Evolutionary conservation across 1,284 basidiomycete species (phyloP), one percentile per base, ranked within the genome.

Genomic region (Flammula alnicola): DNA sequence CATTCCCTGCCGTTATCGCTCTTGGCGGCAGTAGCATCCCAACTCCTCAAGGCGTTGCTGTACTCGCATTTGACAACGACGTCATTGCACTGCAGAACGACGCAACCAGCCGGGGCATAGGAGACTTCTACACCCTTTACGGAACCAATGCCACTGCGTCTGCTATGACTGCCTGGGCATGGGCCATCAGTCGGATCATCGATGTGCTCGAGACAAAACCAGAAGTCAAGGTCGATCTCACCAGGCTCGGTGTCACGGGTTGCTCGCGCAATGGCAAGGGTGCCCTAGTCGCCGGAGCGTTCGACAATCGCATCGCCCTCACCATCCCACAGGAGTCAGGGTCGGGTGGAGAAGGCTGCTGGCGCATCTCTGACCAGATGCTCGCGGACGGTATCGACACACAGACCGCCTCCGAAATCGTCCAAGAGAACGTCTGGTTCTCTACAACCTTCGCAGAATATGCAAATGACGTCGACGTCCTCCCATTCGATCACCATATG

Each of bases 351-450:
- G 73, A 74, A 37, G 76, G 75, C 10, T 79, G 75, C 66, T 82
- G 80, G 80, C 74, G 80, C 35, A 68, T 83, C 51, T 80, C 78
- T 32, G 72, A 77, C 54, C 71, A 55, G 48, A 72, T 77, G 69
- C 61, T 66, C 25, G 46, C 57, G 44, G 52, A 57, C 35, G 74
- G 75, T 1, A 66, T 68, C 30, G 59, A 59, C 40, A 75, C 76
- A 8, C 78, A 81, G 63, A 77, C 76, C 5, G 77, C 79, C 4
- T 71, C 72, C n/a, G 75, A 81, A 61, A 81, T 81, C 58, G 74
- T 81, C 35, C 64, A 65, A 16, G 80, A 83, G 68, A 81, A 81
- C 63, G 78, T 79, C n/a, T 81, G 79, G 79, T 79, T 81, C 71
- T 77, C 75, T 22, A 56, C 66, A 11, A 59, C 56, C 48, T 81